Evolutionary conservation across 1,284 basidiomycete species (phyloP).

Genomic region (Mycosarcoma mackinlayi): DNA sequence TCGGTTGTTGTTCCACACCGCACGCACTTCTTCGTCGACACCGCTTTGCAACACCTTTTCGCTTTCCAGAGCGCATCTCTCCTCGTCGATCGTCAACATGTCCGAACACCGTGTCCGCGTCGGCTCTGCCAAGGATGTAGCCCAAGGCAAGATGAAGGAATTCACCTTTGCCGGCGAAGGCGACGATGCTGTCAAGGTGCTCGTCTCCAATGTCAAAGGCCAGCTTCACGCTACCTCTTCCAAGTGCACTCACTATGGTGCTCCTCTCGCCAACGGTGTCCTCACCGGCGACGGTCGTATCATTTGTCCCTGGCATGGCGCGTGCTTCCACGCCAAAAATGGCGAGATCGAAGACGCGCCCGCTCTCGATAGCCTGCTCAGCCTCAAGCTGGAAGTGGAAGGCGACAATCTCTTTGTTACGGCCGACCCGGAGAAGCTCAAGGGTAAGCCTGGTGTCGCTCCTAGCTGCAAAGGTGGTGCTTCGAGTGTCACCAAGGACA

Average conservation of each 20-base stretch:
- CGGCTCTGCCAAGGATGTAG: constrained; percentile 43
- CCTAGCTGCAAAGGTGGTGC: constrained; percentile 57
- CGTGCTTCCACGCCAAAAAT: constrained; percentile 81
- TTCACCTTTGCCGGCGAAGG: constrained; percentile 80
- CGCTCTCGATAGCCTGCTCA: constrained; percentile 84
- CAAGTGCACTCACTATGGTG: constrained; percentile 89
- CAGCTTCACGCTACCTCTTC: constrained; percentile 78
- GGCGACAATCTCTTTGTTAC: constrained; percentile 82
- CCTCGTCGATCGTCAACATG: constrained; percentile 28
- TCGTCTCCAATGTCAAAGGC: constrained; percentile 81
- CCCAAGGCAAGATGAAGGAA: constrained; percentile 72
- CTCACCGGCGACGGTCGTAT: constrained; percentile 82
- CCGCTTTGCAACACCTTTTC: not conserved
- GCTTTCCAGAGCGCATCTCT: constrained; percentile 8
- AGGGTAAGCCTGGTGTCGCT: constrained; percentile 68
- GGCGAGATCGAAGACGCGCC: constrained; percentile 84
- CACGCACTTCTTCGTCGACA: constrained; percentile 7
- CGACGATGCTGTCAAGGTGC: constrained; percentile 72
- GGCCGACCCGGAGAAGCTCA: constrained; percentile 76
- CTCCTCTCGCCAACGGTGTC: constrained; percentile 82
- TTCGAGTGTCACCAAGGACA: constrained; percentile 69
- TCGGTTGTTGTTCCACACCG: constrained; percentile 29
- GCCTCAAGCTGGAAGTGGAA: constrained; percentile 78
- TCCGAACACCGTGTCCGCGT: constrained; percentile 46
- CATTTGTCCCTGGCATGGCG: constrained; percentile 89